These are phyloP conservation scores for apple (Malus domestica) DNA, from an alignment of 306 rosid genomes.

Conservation along the genomic window DNA sequence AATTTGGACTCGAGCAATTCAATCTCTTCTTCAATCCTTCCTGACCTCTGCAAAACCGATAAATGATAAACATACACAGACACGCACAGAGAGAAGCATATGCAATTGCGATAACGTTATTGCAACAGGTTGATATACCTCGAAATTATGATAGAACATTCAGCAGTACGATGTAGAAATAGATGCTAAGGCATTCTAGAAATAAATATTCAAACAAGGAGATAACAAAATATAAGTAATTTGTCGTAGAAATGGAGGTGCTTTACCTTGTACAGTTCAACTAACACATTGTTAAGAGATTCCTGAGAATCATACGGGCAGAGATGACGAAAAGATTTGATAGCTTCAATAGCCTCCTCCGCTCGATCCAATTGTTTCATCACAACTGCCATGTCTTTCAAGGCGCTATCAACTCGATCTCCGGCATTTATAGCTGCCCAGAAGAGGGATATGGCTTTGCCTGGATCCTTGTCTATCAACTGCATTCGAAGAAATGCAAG, in stretches of 20 bases:
- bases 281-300: slow-evolving; percentile 78
- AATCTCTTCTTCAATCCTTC: slow-evolving; percentile 87
- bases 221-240: not conserved
- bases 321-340: slow-evolving; percentile 81
- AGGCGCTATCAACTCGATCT: slow-evolving; percentile 87
- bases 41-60: slow-evolving; percentile 53
- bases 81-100: not conserved
- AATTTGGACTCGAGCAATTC: slow-evolving; percentile 70
- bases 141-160: not conserved
- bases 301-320: slow-evolving; percentile 79
- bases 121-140: not conserved
- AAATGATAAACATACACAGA: not conserved
- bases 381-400: slow-evolving; percentile 93
- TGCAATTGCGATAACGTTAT: not conserved
- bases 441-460: slow-evolving; percentile 65
- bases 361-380: slow-evolving; percentile 85
- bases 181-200: not conserved
- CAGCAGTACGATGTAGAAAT: not conserved
- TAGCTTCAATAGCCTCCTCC: slow-evolving; percentile 89
- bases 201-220: not conserved
- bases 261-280: slow-evolving; percentile 78
- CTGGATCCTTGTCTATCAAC: slow-evolving; percentile 89
- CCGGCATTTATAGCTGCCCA: slow-evolving; percentile 94
- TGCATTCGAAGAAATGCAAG: slow-evolving; percentile 9
- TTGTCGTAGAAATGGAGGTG: not conserved